These are phyloP conservation scores for Inonotus hispidus DNA, from an alignment of 1,284 basidiomycete species.

Conservation along the genomic window DNA sequence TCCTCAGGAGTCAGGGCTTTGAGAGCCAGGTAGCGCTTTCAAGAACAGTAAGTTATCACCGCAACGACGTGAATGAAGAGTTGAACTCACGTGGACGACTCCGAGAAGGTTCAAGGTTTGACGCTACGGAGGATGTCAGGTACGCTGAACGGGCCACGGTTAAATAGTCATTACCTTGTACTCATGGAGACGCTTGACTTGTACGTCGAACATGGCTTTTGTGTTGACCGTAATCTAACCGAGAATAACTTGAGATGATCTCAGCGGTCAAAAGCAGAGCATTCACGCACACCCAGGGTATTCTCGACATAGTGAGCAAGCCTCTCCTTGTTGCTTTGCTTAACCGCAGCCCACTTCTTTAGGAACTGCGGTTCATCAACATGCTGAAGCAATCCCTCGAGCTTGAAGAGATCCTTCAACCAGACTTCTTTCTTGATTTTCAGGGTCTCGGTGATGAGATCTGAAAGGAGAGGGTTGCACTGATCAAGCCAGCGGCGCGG, in stretches of 20 bases:
- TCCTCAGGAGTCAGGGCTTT: constrained; percentile 75
- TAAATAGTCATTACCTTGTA: constrained; percentile 60
- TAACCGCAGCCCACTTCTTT: constrained; percentile 75
- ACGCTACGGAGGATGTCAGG: constrained; percentile 39
- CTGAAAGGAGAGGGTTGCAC: constrained; percentile 84
- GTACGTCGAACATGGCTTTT: constrained; percentile 85
- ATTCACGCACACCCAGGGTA: constrained; percentile 50
- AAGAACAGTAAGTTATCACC: constrained; percentile 13
- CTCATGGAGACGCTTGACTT: constrained; percentile 87
- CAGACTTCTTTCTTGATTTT: constrained; percentile 68
- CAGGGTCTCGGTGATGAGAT: constrained; percentile 78
- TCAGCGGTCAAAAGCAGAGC: neutral
- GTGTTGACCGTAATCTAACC: constrained; percentile 57
- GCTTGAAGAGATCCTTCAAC: constrained; percentile 73
- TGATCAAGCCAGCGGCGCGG: constrained; percentile 86
- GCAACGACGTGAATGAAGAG: neutral
- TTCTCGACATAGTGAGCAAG: constrained; percentile 73
- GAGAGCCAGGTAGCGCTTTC: constrained; percentile 72
- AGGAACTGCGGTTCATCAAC: constrained; percentile 72
- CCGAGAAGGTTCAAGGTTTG: constrained; percentile 84
- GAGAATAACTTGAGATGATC: neutral
- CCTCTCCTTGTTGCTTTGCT: constrained; percentile 82
- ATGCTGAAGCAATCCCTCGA: constrained; percentile 62
- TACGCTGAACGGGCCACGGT: neutral
- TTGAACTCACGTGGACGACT: constrained; percentile 66